These are phyloP conservation scores for Tulasnella sp. DNA, from an alignment of 768 basidiomycete genomes.

Conservation along the genomic window DNA sequence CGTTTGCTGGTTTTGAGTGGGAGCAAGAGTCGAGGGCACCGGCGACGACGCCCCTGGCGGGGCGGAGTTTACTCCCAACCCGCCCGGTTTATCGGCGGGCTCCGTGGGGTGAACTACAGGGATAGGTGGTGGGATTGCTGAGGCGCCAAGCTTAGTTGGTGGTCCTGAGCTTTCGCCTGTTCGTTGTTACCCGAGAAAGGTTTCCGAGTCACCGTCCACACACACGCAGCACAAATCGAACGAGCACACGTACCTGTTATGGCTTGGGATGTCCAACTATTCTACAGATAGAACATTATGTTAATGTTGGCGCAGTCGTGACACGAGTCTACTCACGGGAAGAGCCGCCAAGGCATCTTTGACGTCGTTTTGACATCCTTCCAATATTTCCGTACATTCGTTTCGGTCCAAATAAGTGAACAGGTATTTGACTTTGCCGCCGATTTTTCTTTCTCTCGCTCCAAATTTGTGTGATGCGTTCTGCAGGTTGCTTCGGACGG, in stretches of 20 bases:
- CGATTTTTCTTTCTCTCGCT: background rate
- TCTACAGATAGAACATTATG: background rate
- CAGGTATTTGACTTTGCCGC: background rate
- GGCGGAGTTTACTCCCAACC: background rate
- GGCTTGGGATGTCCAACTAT: background rate
- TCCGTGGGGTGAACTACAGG: background rate
- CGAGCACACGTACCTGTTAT: background rate
- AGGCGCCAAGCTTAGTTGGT: background rate
- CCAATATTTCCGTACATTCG: background rate
- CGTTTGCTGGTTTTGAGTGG: background rate
- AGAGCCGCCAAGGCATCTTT: background rate
- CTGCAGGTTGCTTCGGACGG: too few relatives aligned
- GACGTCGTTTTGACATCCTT: background rate
- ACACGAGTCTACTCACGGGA: background rate
- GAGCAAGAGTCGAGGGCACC: background rate
- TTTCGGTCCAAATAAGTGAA: background rate
- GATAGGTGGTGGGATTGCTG: background rate
- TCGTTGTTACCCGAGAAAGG: too few relatives aligned
- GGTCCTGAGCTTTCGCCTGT: too few relatives aligned
- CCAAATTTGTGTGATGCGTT: background rate
- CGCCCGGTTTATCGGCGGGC: background rate
- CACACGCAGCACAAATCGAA: too few relatives aligned
- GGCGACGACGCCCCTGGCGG: background rate
- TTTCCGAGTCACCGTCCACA: too few relatives aligned
- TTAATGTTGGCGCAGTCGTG: background rate